Conservation (phyloP, 2,329 filamentous ascomycete genomes). For the Exophiala dermatitidis region DNA sequence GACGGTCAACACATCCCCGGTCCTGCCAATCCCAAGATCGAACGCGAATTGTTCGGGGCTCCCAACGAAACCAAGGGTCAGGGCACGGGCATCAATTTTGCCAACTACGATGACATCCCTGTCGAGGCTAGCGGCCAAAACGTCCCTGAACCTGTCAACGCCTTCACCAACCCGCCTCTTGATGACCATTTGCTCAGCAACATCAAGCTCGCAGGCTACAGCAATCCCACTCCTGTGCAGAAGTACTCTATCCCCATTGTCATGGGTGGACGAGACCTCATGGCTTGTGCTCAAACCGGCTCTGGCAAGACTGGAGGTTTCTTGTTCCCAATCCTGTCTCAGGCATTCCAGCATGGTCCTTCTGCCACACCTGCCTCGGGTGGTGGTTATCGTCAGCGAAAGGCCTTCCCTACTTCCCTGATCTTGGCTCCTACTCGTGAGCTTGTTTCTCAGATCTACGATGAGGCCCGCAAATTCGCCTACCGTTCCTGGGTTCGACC, state of each 20-base stretch:
- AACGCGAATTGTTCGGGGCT: conserved; percentile 91
- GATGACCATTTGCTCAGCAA: conserved; percentile 90
- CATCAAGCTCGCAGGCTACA: conserved; percentile 91
- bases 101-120: conserved; percentile 99
- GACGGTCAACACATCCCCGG: conserved; percentile 95
- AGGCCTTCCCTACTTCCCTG: conserved; percentile 92
- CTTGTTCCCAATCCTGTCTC: conserved; percentile 97
- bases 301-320: conserved; percentile 99
- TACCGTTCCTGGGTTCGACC: conserved; percentile 99
- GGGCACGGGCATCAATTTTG: conserved; percentile 92
- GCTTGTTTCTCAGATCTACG: conserved; percentile 96
- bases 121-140: conserved; percentile 93
- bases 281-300: conserved; percentile 99
- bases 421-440: conserved; percentile 96
- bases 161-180: conserved; percentile 89
- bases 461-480: conserved; percentile 94
- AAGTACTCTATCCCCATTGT: conserved; percentile 99
- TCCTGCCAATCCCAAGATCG: conserved; percentile 75
- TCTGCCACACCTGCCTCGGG: conserved; percentile 58
- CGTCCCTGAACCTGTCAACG: conserved; percentile 82
- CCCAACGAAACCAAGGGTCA: conserved; percentile 91
- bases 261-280: conserved; percentile 93
- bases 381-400: conserved; percentile 86
- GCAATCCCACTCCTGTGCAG: conserved; percentile 91
- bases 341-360: conserved; percentile 86